Evolutionary conservation across 495 filamentous ascomycete genomes (phyloP), one percentile per base, ranked within the genome.

Genomic region (Talaromyces thailandensis): DNA sequence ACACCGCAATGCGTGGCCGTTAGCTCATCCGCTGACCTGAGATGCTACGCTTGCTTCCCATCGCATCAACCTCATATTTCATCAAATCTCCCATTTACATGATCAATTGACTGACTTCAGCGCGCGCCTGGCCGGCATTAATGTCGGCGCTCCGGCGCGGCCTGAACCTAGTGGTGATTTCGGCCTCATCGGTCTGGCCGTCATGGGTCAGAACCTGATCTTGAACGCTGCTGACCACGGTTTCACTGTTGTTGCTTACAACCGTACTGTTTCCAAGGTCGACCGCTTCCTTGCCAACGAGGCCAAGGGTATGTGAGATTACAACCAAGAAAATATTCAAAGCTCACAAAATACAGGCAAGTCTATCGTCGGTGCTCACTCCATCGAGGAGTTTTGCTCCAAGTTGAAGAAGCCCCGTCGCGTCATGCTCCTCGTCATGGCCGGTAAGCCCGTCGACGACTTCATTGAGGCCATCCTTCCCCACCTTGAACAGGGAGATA

Each of bases 141-240:
- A 86, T 83, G 81, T 91, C 81, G 87, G 88, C 73, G 81, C 82
- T 71, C 75, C 81, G 73, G 82, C 77, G 84, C 80, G 72, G 66
- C 69, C 70, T 70, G 67, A 64, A 69, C 77, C 76, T 65, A 86
- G 83, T 83, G 83, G 81, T 79, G 83, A 98, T 88, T 92, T 98
- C 81, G 94, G 94, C 85, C 92, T 98, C 74, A 98, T 98, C 79
- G 94, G 94, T 88, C 85, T 98, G 83, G 94, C 95, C 78, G 93
- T 98, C 72, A 98, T 98, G 94, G 88, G 88, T 67, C 84, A 97
- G 86, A 98, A 98, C 84, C 81, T 98, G 83, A 98, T 98, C 82
- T 81, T 98, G 70, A 98, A 98, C 80, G 91, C 88, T 81, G 95
- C 93, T 69, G 93, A 97, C 79, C 87, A 97, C 72, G 90, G 91